Evolutionary conservation across 208 protist genomes (phyloP).

Genomic region (Novymonas esmeraldas): DNA sequence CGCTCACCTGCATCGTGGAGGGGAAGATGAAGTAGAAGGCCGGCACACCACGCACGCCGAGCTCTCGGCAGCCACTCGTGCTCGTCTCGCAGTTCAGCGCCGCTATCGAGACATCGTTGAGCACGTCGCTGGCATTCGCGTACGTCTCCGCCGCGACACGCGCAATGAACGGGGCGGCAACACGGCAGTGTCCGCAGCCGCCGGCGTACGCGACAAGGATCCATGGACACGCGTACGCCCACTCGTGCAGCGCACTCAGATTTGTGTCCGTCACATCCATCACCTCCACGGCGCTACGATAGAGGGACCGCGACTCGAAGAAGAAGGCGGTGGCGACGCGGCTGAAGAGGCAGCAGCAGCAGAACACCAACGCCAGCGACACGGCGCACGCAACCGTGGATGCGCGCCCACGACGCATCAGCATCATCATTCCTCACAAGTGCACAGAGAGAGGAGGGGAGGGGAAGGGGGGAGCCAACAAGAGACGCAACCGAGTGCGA

Average conservation of each 20-base stretch:
- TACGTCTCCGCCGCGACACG: conserved; percentile 17
- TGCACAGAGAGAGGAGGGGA: no score
- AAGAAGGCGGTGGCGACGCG: neutral
- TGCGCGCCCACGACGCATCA: no score
- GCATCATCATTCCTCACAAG: no score
- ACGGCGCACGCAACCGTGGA: neutral
- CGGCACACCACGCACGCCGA: conserved; percentile 37
- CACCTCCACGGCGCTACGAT: conserved; percentile 11
- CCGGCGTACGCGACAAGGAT: conserved; percentile 59
- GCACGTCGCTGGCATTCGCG: neutral
- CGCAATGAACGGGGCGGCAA: conserved; percentile 24
- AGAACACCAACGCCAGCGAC: neutral
- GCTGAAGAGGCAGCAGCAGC: no score
- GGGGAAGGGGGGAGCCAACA: no score
- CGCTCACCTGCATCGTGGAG: neutral
- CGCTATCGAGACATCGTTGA: conserved; percentile 28
- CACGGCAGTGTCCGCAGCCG: conserved; percentile 62
- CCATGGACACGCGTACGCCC: conserved; percentile 62
- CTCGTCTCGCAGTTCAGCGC: conserved; percentile 58
- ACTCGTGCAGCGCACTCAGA: conserved; percentile 19
- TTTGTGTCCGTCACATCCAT: conserved; percentile 19
- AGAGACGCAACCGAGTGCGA: no score
- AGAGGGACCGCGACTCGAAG: conserved; percentile 13
- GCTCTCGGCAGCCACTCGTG: conserved; percentile 25
- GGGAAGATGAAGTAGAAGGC: conserved; percentile 44